Base-by-base conservation (phyloP, 495 filamentous ascomycete genomes). In the Penicillium herquei region DNA sequence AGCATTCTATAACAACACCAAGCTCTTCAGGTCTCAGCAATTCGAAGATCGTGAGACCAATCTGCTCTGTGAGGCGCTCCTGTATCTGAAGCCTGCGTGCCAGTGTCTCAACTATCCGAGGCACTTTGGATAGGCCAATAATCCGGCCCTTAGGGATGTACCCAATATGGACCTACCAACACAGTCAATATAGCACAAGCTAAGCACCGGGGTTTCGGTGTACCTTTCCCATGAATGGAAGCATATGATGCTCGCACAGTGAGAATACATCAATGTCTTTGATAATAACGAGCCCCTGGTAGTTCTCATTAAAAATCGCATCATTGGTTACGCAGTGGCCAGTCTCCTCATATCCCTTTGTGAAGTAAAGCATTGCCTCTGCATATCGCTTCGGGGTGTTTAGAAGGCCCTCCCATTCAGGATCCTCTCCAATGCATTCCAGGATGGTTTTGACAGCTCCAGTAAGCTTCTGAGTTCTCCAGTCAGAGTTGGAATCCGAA, bases 261-360 rank as follows among this genome's bases (percentile, higher is more conserved):
- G 87, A 91, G 69, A 91, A 96, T 3, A 98, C 83, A 65, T 97
- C 91, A 59, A 98, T 97, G 64, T 98, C 91, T 71, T 94, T 96
- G 31, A 98, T 91, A 55, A 98, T 95, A n/a, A 98, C 92, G 67
- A 96, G 78, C 74, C 98, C 94, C 64, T 96, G 91, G 67, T 98
- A 92, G 62, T 92, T 87, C 69, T 98, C 94, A 58, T 96, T 87
- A 73, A 98, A 98, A 54, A 98, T 90, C 35, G 94, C 94, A 45
- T 86, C 87, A 68, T 96, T 96, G 55, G 98, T 88, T 56, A 98
- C 86, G 62, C 93, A 91, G 52, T 84, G 78, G 47, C 98, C 82
- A 68, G 96, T 96, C 78, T 98, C 87, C 72, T 96, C 89, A 64
- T 98, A 98, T 21, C 94, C 94, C 69, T 96, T 95, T 16, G 94